Percentiles rank a stretch among this genome's conserved stretches.
These are phyloP conservation scores for Fusarium fujikuroi DNA, from an alignment of 2,329 filamentous ascomycete species.

Conservation along the genomic window DNA sequence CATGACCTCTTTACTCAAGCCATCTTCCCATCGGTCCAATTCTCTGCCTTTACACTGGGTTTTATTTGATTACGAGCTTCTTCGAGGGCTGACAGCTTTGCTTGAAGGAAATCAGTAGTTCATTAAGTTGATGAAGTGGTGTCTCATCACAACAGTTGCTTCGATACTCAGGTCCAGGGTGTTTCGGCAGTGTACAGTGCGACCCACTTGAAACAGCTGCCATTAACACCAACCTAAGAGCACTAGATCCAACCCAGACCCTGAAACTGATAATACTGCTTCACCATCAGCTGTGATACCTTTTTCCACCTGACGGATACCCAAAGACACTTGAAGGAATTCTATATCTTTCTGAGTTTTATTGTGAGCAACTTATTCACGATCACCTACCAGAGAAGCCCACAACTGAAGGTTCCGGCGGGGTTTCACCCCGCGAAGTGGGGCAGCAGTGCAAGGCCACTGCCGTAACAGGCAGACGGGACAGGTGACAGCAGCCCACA, in stretches of 20 bases:
- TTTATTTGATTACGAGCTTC: background rate
- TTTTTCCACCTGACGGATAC: background rate
- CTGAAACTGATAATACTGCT: slow-evolving; percentile 10
- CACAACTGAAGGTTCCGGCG: background rate
- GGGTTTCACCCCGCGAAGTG: slow-evolving; percentile 42
- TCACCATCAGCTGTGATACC: background rate
- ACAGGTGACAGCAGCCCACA: slow-evolving; percentile 34
- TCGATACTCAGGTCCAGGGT: background rate
- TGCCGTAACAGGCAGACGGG: slow-evolving; percentile 46
- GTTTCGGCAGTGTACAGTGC: slow-evolving; percentile 30
- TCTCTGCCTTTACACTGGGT: background rate
- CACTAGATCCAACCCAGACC: slow-evolving; percentile 3
- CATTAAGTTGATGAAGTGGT: background rate
- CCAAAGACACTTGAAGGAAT: background rate
- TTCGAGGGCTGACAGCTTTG: background rate
- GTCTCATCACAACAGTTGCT: background rate
- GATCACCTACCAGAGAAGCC: background rate
- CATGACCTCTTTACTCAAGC: slow-evolving; percentile 1
- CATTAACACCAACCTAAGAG: background rate
- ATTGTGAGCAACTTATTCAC: background rate
- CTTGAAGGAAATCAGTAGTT: background rate
- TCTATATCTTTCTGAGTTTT: background rate
- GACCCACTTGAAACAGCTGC: slow-evolving; percentile 7
- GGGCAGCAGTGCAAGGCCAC: slow-evolving; percentile 43
- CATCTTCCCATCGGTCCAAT: background rate